Evolutionary conservation across 2,329 filamentous ascomycete species (phyloP), one percentile per base, ranked within the genome.

Genomic region (Scytalidium lignicola): DNA sequence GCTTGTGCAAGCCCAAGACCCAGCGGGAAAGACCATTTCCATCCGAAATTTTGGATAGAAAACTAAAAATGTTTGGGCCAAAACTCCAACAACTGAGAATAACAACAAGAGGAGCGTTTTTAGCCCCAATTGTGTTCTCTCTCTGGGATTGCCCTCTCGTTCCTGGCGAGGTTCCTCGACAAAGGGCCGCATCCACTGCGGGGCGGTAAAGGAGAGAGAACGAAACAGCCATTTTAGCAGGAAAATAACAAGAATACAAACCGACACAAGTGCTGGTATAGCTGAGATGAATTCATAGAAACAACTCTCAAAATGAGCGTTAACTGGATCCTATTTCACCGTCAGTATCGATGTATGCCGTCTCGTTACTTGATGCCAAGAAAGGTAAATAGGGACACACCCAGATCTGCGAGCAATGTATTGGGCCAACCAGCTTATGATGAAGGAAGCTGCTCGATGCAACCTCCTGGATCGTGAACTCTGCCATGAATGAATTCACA

Each of bases 131-230:
- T 41, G 50, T 7, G 40, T 53, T 52, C 62, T 62, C 56, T 28
- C 51, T 39, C 59, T 55, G 39, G 54, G 61, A 50, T 49, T 60
- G 20, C 63, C 70, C 44, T 57, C 64, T 47, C 61, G 55, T 28
- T 62, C 59, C 17, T 57, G 55, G 18, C 13, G 13, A 7, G 63
- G 54, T 51, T 79, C 76, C 17, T 69, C 58, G 17, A 82, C 63
- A 51, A 83, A 82, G 3, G 75, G 67, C 43, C 59, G 67, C 18
- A 69, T 70, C 78, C 79, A 82, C 64, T 57, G 62, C 28, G 79
- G 60, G 8, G 23, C 45, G 17, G 32, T 37, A 17, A 37, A 17
- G 15, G 32, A 37, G 15, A 37, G 15, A 9, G 32, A 5, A 13
- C n/a, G 32, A 37, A 54, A 73, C 40, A 68, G 65, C 58, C 56